Percentiles rank a stretch among this genome's conserved stretches.
Conservation (phyloP, 108 stramenopile species). For the Skeletonema tropicum region DNA sequence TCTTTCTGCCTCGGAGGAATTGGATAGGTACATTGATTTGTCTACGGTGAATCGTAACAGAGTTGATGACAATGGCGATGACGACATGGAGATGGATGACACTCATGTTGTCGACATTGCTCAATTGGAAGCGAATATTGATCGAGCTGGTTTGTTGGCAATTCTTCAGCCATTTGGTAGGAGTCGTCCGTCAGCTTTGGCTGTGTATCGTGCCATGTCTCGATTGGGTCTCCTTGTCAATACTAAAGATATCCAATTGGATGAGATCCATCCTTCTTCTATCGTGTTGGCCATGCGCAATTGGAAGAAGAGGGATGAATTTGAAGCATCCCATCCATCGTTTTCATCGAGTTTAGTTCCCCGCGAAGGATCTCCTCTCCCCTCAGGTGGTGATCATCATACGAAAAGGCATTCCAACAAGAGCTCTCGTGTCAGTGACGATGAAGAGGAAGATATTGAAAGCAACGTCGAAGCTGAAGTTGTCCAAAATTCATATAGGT, state of each 20-base stretch:
- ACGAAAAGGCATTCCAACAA: neutral
- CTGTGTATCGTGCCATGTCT: slow-evolving; percentile 37
- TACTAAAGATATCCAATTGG: slow-evolving; percentile 8
- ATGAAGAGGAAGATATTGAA: neutral
- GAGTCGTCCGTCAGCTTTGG: slow-evolving; percentile 34
- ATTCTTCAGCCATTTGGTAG: slow-evolving; percentile 43
- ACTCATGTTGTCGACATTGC: neutral
- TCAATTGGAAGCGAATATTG: slow-evolving; percentile 26
- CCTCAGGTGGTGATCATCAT: neutral
- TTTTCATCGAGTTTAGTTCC: slow-evolving; percentile 4
- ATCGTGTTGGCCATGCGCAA: slow-evolving; percentile 43
- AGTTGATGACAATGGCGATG: slow-evolving; percentile 14
- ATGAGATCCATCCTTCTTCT: slow-evolving; percentile 17
- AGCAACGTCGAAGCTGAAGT: neutral
- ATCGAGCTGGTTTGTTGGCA: slow-evolving; percentile 37
- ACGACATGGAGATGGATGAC: neutral
- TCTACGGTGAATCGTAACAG: neutral
- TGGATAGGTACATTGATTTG: slow-evolving; percentile 32
- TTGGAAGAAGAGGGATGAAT: slow-evolving; percentile 41
- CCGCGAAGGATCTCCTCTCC: slow-evolving; percentile 9
- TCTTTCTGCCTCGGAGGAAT: slow-evolving; percentile 35
- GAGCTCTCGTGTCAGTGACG: slow-evolving; percentile 5
- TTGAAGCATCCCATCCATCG: slow-evolving; percentile 1
- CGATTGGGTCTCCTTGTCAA: slow-evolving; percentile 11
- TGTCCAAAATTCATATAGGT: slow-evolving; percentile 12